A percentile compares a stretch with the other conserved stretches of the same genome.
Evolutionary conservation across 805 yeast species (phyloP).

Genomic region (Barnettozyma sp.): DNA sequence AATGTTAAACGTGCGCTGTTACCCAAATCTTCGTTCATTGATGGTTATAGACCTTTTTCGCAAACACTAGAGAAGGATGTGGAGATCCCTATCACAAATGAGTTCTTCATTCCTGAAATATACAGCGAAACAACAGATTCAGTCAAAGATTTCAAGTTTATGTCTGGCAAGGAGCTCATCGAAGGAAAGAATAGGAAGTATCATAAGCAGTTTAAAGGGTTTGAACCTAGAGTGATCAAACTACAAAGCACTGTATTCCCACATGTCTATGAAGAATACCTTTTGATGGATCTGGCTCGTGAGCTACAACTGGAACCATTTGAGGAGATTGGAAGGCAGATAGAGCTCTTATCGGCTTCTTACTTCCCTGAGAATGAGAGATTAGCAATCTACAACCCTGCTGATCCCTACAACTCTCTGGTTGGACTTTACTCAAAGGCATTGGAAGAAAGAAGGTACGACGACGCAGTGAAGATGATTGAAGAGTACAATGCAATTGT

Average conservation of each 20-base stretch:
- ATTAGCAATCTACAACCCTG: slow-evolving; percentile 28
- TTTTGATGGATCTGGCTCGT: slow-evolving; percentile 40
- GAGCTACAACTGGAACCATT: slow-evolving; percentile 56
- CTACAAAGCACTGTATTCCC: slow-evolving; percentile 33
- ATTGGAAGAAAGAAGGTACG: slow-evolving; percentile 26
- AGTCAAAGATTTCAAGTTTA: slow-evolving; percentile 17
- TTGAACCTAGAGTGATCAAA: slow-evolving; percentile 22
- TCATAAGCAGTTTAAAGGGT: slow-evolving; percentile 26
- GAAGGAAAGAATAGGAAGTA: slow-evolving; percentile 15
- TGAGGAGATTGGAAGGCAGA: slow-evolving; percentile 48
- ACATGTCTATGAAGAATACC: slow-evolving; percentile 42
- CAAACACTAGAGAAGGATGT: slow-evolving; percentile 15
- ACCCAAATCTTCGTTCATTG: slow-evolving; percentile 7
- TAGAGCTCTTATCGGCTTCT: slow-evolving; percentile 35
- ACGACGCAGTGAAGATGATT: slow-evolving; percentile 29
- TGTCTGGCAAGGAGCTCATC: slow-evolving; percentile 16
- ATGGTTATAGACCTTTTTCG: slow-evolving; percentile 23
- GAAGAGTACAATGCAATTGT: slow-evolving; percentile 39
- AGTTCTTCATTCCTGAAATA: slow-evolving; percentile 30
- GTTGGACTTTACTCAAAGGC: slow-evolving; percentile 33
- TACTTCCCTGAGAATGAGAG: slow-evolving; percentile 35
- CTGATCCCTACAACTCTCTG: slow-evolving; percentile 31
- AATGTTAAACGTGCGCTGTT: slow-evolving; percentile 1
- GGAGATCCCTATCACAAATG: slow-evolving; percentile 19
- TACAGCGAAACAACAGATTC: slow-evolving; percentile 14